Evolutionary conservation across 208 protist genomes (phyloP), one percentile per base, ranked within the genome.

Genomic region (Leishmania martiniquensis): DNA sequence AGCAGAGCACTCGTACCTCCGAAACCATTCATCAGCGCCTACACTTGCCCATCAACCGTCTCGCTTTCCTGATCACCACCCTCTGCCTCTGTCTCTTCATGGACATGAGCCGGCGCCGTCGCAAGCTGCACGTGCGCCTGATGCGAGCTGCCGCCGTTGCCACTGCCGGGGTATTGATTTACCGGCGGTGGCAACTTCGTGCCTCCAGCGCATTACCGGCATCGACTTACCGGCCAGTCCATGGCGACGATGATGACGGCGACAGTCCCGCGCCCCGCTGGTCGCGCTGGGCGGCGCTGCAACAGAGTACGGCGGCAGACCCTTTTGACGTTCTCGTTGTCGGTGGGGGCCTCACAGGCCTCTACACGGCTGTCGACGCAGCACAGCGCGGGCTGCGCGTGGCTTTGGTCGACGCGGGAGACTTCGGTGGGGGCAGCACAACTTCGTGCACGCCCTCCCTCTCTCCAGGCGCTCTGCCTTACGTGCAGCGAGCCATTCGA

Each of bases 341-440:
- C 25, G 94, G 94, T 45, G 92, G 91, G 32, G 91, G 92, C 20
- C 73, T 92, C 10, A 85, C 63, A 1, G 94, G 92, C 2, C 80
- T 97, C 22, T 96, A 96, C 87, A 86, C 87, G 1, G 92, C 94
- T 25, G 88, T 97, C 10, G 94, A 97, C 63, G 94, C 94, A 7
- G 91, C 92, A 12, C 89, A 92, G 70, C 89, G 94, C 15, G 94
- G 94, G 29, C 83, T 96, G 52, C 84, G 84, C 13, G 91, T 95
- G 17, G 91, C 89, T 10, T 54, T 96, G 37, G 82, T 97, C 17
- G 92, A 94, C 34, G 91, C 89, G 0, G 80, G 60, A 42, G 94
- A 97, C 85, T 87, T 94, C 55, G 91, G 88, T 55, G 75, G 76
- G 4, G 91, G 87, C 60, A 73, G 49, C 49, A 73, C 75, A 22